Evolutionary conservation across 2,329 filamentous ascomycete genomes (phyloP).

Genomic region (Colletotrichum sp.): DNA sequence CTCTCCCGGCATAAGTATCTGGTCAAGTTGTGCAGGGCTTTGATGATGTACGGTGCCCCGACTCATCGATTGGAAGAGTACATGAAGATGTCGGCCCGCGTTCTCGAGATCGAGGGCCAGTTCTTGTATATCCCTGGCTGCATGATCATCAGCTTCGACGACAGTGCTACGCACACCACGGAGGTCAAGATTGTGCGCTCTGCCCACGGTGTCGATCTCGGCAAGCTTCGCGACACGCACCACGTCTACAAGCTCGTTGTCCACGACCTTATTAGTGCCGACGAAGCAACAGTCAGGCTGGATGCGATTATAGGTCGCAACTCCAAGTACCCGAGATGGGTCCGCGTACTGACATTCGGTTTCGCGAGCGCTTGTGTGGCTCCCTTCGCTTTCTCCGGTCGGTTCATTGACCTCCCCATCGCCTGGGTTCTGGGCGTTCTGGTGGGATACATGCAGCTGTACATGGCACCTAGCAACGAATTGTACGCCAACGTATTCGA

Average conservation of each 20-base stretch:
- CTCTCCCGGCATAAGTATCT: constrained; percentile 84
- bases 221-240: constrained; percentile 75
- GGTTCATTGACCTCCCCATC: constrained; percentile 79
- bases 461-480: constrained; percentile 75
- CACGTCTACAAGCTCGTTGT: constrained; percentile 84
- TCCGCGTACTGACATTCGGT: constrained; percentile 72
- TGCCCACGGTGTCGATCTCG: constrained; percentile 73
- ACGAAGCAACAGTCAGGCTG: constrained; percentile 69
- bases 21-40: constrained; percentile 79
- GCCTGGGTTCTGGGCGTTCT: constrained; percentile 78
- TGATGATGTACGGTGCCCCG: constrained; percentile 91
- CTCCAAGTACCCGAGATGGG: constrained; percentile 49
- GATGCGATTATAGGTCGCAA: constrained; percentile 59
- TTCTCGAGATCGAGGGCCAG: constrained; percentile 86
- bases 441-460: constrained; percentile 76
- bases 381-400: constrained; percentile 79
- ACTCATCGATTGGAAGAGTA: constrained; percentile 93
- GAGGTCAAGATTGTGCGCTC: constrained; percentile 78
- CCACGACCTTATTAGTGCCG: constrained; percentile 75
- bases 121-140: constrained; percentile 90
- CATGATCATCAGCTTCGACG: constrained; percentile 94
- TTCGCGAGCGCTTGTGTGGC: constrained; percentile 78
- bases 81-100: constrained; percentile 87
- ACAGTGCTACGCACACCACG: constrained; percentile 74
- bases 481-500: constrained; percentile 65